Base-by-base conservation (phyloP, 106 monocot genomes). In the Posidonia australis region DNA sequence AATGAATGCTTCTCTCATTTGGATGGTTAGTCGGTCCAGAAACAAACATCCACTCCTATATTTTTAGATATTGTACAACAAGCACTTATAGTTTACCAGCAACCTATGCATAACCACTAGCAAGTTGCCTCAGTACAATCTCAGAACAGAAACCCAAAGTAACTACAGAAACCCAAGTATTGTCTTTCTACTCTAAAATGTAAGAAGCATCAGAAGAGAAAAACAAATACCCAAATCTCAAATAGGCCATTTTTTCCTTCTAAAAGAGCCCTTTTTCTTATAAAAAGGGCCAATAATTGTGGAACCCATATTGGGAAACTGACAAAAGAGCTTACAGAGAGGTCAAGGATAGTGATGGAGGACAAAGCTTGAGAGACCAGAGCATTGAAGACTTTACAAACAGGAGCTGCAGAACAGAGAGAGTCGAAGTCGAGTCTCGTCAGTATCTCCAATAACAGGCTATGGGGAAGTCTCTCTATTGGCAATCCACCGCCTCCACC, bases 351-450 rank as follows among this genome's bases (percentile, higher is more conserved):
- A 54, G 78, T 45, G 51, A 80, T 58, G 30, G 54, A 74, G 12
- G 82, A 76, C 29, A 92, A 66, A 10, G 80, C 61, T 25, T 69
- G 68, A 13, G 82, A 77, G 52, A 67, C 83, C 2, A 76, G 65
- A 30, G 23, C 23, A 26, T 74, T 74, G 54, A 92, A 76, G 17
- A 78, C 18, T 70, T 76, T 78, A 69, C 67, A 88, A 53, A 84
- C 80, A 4, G 87, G 77, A 13, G 87, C 79, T 1, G 72, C 60
- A 5, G 82, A 84, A 72, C 79, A 88, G 16, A 88, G 80, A 41
- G 82, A 84, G 10, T 82, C 78, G 45, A 92, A n/a, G 69, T 88
- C 84, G 21, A 92, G 84, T 62, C 52, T 84, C 36, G 36, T 36
- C 36, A 36, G 36, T 36, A 36, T 36, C 36, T 36, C 36, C 36